Conservation (phyloP, 2,329 filamentous ascomycete genomes). For the Pseudogymnoascus sp. region DNA sequence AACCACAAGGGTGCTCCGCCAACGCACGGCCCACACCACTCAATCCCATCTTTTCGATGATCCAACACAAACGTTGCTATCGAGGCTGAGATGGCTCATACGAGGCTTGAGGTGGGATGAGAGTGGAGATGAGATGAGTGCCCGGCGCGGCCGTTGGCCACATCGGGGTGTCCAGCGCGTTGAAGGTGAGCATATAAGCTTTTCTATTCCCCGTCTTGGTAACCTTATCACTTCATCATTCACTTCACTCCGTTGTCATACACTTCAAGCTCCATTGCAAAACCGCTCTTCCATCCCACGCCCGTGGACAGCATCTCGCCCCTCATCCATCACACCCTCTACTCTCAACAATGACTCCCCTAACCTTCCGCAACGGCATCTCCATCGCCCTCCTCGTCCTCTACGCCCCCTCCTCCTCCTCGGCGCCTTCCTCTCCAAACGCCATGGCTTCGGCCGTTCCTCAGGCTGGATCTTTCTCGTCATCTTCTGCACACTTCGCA, state of each 20-base stretch:
- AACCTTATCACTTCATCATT: too few species aligned
- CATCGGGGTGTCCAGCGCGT: neutral
- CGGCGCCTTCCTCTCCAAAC: slow-evolving; percentile 32
- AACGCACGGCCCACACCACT: neutral
- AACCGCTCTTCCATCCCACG: neutral
- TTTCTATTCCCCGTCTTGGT: neutral
- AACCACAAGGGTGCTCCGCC: neutral
- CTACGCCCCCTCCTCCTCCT: slow-evolving; percentile 33
- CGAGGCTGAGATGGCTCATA: neutral
- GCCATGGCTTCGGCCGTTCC: slow-evolving; percentile 40
- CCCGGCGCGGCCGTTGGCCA: neutral
- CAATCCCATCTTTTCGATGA: neutral
- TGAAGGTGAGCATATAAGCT: neutral
- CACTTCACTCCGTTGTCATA: neutral
- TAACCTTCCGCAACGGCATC: slow-evolving; percentile 33
- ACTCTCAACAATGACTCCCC: neutral
- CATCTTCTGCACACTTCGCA: slow-evolving; percentile 45
- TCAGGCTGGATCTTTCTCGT: slow-evolving; percentile 49
- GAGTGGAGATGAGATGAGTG: neutral
- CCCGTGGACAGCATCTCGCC: neutral
- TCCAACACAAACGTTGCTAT: neutral
- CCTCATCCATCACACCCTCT: neutral
- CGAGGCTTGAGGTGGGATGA: neutral
- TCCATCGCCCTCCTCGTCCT: slow-evolving; percentile 38
- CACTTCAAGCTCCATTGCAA: neutral